These are phyloP conservation scores for Castanea sativa DNA, from an alignment of 306 rosid genomes.

Conservation along the genomic window DNA sequence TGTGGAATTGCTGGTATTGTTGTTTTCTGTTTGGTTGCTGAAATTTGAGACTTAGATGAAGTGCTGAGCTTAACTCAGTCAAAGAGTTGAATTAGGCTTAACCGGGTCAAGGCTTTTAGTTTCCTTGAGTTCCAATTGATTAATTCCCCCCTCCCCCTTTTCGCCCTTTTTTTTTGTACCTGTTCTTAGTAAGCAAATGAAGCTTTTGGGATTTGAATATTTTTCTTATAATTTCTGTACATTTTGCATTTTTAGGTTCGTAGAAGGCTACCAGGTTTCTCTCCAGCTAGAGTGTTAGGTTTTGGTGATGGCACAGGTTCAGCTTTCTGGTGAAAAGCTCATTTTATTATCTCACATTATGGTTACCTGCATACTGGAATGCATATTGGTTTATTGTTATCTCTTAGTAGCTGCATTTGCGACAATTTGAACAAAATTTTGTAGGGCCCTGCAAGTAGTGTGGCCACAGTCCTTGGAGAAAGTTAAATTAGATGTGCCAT, in stretches of 20 bases:
- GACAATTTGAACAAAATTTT: slow-evolving; percentile 29
- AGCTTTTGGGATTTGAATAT: slow-evolving; percentile 4
- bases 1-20: background rate
- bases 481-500: slow-evolving; percentile 82
- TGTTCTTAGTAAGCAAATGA: background rate
- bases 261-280: slow-evolving; percentile 79
- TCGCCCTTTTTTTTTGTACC: background rate
- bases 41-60: background rate
- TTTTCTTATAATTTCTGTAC: background rate
- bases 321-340: slow-evolving; percentile 74
- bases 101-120: slow-evolving; percentile 10
- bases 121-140: background rate
- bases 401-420: background rate
- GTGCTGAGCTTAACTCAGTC: background rate
- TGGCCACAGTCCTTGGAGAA: slow-evolving; percentile 84
- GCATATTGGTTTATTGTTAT: slow-evolving; percentile 3
- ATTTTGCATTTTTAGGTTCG: slow-evolving; percentile 48
- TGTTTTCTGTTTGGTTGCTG: background rate
- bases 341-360: slow-evolving; percentile 13
- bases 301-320: slow-evolving; percentile 98
- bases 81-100: background rate
- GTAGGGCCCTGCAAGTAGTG: slow-evolving; percentile 84
- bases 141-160: background rate
- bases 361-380: slow-evolving; percentile 11
- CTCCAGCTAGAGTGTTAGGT: slow-evolving; percentile 75